phyloP scores from a whole-genome alignment of 192 early-diverging fungal species.

The Phlyctochytrium planicorne region DNA sequence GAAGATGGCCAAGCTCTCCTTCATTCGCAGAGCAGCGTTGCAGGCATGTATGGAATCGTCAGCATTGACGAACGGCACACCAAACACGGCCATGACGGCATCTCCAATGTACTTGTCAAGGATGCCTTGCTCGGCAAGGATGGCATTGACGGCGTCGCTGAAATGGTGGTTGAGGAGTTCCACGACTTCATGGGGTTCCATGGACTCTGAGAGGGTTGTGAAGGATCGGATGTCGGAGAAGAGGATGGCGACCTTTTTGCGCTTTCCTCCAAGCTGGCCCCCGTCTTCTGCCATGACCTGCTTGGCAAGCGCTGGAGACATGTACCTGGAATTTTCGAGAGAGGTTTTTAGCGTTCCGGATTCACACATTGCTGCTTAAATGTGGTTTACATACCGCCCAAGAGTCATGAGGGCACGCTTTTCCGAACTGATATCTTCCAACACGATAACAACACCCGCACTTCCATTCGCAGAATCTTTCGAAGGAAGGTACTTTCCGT shows the following conservation, averaged over 20 bases:
- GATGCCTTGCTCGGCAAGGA: constrained; percentile 53
- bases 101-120: constrained; percentile 60
- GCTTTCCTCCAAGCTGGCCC: constrained; percentile 46
- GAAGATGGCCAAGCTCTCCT: constrained; percentile 35
- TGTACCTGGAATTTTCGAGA: constrained; percentile 33
- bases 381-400: constrained; percentile 35
- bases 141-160: constrained; percentile 56
- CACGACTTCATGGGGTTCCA: constrained; percentile 56
- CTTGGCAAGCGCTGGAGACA: constrained; percentile 55
- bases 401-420: constrained; percentile 56
- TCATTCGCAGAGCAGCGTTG: constrained; percentile 52
- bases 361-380: constrained; percentile 7
- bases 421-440: constrained; percentile 54
- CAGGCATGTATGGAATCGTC: constrained; percentile 56
- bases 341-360: constrained; percentile 3
- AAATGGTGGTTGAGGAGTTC: constrained; percentile 57
- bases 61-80: constrained; percentile 48
- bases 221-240: constrained; percentile 47
- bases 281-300: constrained; percentile 58
- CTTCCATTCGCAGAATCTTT: constrained; percentile 19
- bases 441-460: constrained; percentile 50
- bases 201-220: constrained; percentile 45
- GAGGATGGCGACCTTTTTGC: constrained; percentile 42
- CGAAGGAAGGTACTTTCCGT: constrained; percentile 20
- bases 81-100: constrained; percentile 61